Percentiles rank a stretch among this genome's conserved stretches.
phyloP scores from a whole-genome alignment of 1,284 basidiomycete species.

The Moesziomyces parantarcticus region DNA sequence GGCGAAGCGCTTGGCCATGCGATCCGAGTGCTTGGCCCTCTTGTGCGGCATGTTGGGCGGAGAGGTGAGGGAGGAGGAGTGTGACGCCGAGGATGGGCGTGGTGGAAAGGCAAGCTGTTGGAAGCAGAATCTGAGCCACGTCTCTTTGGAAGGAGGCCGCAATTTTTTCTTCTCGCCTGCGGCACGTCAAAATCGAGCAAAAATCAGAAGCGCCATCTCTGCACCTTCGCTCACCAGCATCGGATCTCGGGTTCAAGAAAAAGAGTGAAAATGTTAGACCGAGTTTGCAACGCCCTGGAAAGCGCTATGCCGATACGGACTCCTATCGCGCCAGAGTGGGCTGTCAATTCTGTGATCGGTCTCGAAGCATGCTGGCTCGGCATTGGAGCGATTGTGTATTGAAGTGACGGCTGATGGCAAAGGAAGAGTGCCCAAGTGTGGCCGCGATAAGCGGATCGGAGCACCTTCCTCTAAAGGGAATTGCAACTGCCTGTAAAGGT shows the following conservation, averaged over 20 bases:
- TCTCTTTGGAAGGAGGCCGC: too few species aligned
- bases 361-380: too few species aligned
- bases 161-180: constrained; percentile 5
- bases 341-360: too few species aligned
- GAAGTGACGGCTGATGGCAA: background rate
- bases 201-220: background rate
- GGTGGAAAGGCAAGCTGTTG: constrained; percentile 6
- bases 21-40: constrained; percentile 54
- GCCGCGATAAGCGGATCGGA: constrained; percentile 30
- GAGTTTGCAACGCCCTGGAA: too few species aligned
- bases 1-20: constrained; percentile 48
- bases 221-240: constrained; percentile 1
- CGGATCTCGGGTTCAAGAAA: background rate
- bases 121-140: background rate
- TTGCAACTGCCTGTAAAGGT: constrained; percentile 44
- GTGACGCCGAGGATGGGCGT: constrained; percentile 12
- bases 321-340: too few species aligned
- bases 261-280: background rate
- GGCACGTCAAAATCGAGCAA: constrained; percentile 8
- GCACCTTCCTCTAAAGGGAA: constrained; percentile 50
- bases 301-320: too few species aligned
- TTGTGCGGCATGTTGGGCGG: constrained; percentile 59
- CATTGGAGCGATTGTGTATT: background rate
- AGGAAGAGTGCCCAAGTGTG: background rate
- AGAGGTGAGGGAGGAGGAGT: constrained; percentile 2